phyloP scores from a whole-genome alignment of 2,329 filamentous ascomycete species.

The Hymenoscyphus albidus region DNA sequence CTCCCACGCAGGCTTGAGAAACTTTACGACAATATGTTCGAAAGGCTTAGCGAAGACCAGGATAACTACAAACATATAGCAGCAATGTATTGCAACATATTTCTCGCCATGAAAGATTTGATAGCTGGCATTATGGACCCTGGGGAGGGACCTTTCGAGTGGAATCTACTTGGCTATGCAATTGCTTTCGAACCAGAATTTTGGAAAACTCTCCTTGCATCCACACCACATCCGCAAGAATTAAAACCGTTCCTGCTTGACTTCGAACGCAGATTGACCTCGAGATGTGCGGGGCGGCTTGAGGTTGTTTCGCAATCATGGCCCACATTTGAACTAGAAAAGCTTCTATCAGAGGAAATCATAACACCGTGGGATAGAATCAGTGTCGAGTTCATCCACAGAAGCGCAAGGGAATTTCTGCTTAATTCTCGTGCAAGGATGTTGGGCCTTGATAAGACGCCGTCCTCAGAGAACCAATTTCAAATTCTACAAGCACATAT shows the following conservation, averaged over 20 bases:
- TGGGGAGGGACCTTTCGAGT: too few relatives aligned
- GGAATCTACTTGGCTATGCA: not conserved
- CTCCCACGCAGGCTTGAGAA: constrained; percentile 10
- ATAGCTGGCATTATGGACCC: too few relatives aligned
- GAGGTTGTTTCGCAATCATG: not conserved
- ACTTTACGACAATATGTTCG: not conserved
- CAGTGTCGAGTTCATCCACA: not conserved
- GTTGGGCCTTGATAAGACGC: not conserved
- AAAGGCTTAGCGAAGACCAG: not conserved
- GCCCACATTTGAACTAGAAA: not conserved
- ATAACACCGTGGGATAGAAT: not conserved
- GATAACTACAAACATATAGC: not conserved
- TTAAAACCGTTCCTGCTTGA: not conserved
- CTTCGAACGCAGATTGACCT: not conserved
- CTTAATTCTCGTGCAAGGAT: not conserved
- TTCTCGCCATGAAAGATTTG: not conserved
- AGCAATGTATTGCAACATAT: not conserved
- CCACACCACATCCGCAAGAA: not conserved
- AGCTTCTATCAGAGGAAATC: too few relatives aligned
- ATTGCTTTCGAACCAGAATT: not conserved
- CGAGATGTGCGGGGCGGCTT: not conserved
- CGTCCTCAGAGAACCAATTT: not conserved
- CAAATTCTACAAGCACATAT: not conserved
- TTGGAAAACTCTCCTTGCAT: not conserved
- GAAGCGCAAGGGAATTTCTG: not conserved